Conservation (phyloP, 208 protist species). For the Leishmania arabica region DNA sequence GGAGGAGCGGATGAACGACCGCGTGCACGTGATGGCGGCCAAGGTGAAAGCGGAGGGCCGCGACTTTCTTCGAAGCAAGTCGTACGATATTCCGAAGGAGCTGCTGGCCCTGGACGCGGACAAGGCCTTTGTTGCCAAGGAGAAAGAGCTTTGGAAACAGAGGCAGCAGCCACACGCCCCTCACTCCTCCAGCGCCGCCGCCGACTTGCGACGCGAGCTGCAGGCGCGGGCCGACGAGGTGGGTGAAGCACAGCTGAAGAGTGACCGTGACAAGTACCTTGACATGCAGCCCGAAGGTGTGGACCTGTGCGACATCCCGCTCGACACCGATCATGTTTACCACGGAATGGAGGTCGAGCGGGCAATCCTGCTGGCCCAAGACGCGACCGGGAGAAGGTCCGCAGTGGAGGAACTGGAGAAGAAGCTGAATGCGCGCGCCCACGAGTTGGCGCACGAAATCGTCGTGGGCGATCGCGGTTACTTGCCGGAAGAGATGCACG, state of each 20-base stretch:
- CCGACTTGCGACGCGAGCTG: conserved; percentile 42
- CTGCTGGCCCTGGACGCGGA: conserved; percentile 51
- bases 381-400: conserved; percentile 3
- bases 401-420: conserved; percentile 42
- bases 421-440: conserved; percentile 52
- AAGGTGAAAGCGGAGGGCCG: conserved; percentile 49
- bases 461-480: conserved; percentile 42
- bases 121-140: conserved; percentile 44
- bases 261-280: conserved; percentile 59
- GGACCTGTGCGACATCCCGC: conserved; percentile 52
- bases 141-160: conserved; percentile 45
- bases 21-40: conserved; percentile 58
- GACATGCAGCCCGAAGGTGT: conserved; percentile 53
- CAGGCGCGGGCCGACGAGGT: conserved; percentile 52
- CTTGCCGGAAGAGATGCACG: conserved; percentile 52
- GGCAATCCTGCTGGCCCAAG: conserved; percentile 55
- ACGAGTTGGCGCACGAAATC: conserved; percentile 48
- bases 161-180: conserved; percentile 28
- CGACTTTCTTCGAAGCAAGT: conserved; percentile 50
- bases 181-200: conserved; percentile 31
- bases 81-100: conserved; percentile 51
- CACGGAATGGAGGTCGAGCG: conserved; percentile 59
- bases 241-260: conserved; percentile 47
- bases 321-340: conserved; percentile 60
- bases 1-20: conserved; percentile 52